Evolutionary conservation across 2,329 filamentous ascomycete species (phyloP).

Genomic region (Ceratocystis smalleyi): DNA sequence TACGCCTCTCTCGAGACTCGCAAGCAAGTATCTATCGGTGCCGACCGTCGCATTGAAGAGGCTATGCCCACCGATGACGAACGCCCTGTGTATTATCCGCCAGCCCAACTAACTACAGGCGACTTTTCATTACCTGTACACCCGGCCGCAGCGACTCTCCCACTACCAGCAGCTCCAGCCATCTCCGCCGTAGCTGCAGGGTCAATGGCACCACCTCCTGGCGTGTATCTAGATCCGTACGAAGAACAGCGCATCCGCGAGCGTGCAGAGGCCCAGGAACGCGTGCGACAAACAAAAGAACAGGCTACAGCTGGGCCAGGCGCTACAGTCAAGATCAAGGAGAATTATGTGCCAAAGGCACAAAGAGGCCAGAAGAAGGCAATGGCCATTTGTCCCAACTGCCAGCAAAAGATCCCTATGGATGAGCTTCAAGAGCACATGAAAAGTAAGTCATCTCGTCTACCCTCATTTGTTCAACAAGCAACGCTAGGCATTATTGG

Average conservation of each 20-base stretch:
- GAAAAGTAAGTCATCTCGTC: constrained; percentile 46
- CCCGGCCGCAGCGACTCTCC: constrained; percentile 25
- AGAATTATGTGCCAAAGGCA: constrained; percentile 80
- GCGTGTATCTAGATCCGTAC: constrained; percentile 13
- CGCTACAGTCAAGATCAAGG: constrained; percentile 73
- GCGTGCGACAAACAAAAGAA: constrained; percentile 50
- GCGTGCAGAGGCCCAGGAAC: constrained; percentile 41
- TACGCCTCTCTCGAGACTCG: constrained; percentile 91
- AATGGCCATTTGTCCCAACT: constrained; percentile 78
- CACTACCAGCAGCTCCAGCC: constrained; percentile 21
- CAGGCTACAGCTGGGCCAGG: constrained; percentile 61
- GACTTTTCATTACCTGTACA: constrained; percentile 32
- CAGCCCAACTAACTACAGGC: constrained; percentile 28
- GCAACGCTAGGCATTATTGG: not conserved
- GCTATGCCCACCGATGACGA: constrained; percentile 70
- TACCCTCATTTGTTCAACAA: not conserved
- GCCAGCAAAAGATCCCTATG: constrained; percentile 74
- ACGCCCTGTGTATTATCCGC: constrained; percentile 4
- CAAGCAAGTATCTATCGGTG: constrained; percentile 71
- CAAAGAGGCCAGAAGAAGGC: constrained; percentile 53
- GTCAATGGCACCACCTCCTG: not conserved
- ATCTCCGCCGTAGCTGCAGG: constrained; percentile 26
- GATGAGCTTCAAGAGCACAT: constrained; percentile 85
- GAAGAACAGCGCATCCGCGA: constrained; percentile 49
- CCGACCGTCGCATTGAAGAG: constrained; percentile 80